Percentiles rank a stretch among this genome's conserved stretches.
Conservation (phyloP, 306 rosid species). For the Pyrus bretschneideri region DNA sequence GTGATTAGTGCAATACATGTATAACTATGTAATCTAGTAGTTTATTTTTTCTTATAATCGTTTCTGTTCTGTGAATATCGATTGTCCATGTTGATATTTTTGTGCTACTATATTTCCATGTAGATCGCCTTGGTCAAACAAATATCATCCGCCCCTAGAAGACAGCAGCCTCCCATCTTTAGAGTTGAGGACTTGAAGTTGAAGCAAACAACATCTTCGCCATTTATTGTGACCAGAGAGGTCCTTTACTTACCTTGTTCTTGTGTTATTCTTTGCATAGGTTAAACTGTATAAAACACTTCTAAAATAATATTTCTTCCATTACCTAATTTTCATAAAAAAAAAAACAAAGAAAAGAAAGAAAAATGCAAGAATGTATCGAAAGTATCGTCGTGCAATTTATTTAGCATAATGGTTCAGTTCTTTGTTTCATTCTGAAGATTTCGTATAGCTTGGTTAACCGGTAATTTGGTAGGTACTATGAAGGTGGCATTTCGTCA, state of each 20-base stretch:
- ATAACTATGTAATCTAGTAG: not conserved
- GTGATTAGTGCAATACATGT: not conserved
- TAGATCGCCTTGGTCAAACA: conserved; percentile 98
- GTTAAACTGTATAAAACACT: conserved; percentile 10
- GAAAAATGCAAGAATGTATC: not conserved
- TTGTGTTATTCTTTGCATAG: conserved; percentile 7
- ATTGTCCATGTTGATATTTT: not conserved
- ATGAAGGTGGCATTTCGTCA: conserved; percentile 98
- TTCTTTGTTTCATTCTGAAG: conserved; percentile 9
- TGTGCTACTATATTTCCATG: conserved; percentile 14
- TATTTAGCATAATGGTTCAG: not conserved
- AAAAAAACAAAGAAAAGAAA: too few species aligned
- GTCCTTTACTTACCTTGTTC: conserved; percentile 85
- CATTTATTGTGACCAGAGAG: conserved; percentile 99
- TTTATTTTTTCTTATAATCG: not conserved
- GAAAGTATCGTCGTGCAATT: not conserved
- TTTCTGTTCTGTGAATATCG: not conserved
- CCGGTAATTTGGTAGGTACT: conserved; percentile 65
- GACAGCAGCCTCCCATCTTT: conserved; percentile 78
- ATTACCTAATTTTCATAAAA: not conserved
- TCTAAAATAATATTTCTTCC: not conserved
- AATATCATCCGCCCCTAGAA: conserved; percentile 74
- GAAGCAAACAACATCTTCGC: conserved; percentile 93
- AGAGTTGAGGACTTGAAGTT: conserved; percentile 75
- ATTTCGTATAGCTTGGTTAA: conserved; percentile 37